Conservation (phyloP, 805 yeast species). For the Pichia cabralensis region DNA sequence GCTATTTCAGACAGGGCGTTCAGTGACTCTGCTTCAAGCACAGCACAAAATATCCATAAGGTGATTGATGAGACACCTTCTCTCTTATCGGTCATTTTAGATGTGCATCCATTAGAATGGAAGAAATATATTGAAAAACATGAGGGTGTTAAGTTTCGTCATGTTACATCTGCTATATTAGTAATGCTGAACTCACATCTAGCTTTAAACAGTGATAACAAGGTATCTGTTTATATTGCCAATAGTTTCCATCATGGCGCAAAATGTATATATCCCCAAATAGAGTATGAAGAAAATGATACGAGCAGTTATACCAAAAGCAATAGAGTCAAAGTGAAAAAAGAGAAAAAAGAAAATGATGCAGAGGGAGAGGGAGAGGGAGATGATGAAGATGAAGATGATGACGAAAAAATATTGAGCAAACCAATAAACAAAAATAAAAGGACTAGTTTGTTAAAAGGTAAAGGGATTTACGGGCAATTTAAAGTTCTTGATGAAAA, state of each 20-base stretch:
- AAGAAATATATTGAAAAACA: slow-evolving; percentile 29
- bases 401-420: slow-evolving; percentile 4
- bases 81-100: slow-evolving; percentile 66
- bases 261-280: slow-evolving; percentile 67
- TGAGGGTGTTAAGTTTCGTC: slow-evolving; percentile 35
- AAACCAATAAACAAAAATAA: slow-evolving; percentile 3
- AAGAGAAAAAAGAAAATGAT: too few species aligned
- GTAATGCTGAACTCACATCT: slow-evolving; percentile 83
- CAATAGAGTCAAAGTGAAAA: too few species aligned
- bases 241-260: slow-evolving; percentile 53
- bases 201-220: slow-evolving; percentile 74
- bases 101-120: slow-evolving; percentile 70
- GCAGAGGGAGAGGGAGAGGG: too few species aligned
- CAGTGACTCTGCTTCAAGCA: slow-evolving; percentile 15
- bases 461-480: slow-evolving; percentile 71
- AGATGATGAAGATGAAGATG: slow-evolving; percentile 1
- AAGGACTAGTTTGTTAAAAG: slow-evolving; percentile 25
- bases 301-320: too few species aligned
- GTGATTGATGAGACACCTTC: slow-evolving; percentile 65
- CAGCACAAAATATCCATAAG: slow-evolving; percentile 13
- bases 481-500: slow-evolving; percentile 71
- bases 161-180: slow-evolving; percentile 53
- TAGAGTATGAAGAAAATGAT: too few species aligned
- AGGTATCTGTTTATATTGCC: slow-evolving; percentile 71
- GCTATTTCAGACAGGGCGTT: slow-evolving; percentile 56